Evolutionary conservation across 1,284 basidiomycete genomes (phyloP).

Genomic region (Mycena sp.): DNA sequence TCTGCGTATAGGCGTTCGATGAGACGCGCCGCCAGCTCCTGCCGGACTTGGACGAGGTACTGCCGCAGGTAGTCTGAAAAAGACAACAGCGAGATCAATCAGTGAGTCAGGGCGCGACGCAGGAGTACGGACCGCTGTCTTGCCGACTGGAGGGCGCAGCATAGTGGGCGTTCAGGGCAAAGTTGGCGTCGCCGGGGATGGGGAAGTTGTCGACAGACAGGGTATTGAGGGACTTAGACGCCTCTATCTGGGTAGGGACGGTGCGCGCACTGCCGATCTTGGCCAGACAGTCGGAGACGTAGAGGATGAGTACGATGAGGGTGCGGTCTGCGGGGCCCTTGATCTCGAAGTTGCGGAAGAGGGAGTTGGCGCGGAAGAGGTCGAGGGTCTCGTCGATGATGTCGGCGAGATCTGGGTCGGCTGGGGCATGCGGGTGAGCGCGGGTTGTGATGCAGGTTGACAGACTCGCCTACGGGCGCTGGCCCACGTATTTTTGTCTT

Average conservation of each 20-base stretch:
- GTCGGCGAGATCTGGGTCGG: constrained; percentile 84
- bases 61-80: constrained; percentile 83
- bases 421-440: constrained; percentile 45
- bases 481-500: constrained; percentile 92
- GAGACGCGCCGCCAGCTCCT: constrained; percentile 89
- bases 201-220: constrained; percentile 93
- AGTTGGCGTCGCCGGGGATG: constrained; percentile 96
- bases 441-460: neutral
- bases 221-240: constrained; percentile 88
- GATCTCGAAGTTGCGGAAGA: constrained; percentile 99
- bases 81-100: constrained; percentile 28
- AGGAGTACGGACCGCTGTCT: constrained; percentile 78
- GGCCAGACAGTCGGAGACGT: constrained; percentile 96
- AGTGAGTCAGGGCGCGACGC: neutral
- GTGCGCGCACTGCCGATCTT: constrained; percentile 80
- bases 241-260: constrained; percentile 84
- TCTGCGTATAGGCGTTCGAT: constrained; percentile 91
- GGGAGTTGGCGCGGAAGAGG: constrained; percentile 98
- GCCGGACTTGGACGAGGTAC: constrained; percentile 93
- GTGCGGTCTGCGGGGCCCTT: constrained; percentile 97
- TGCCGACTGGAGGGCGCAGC: constrained; percentile 79
- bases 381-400: constrained; percentile 97
- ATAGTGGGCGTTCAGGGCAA: constrained; percentile 94
- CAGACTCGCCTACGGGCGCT: constrained; percentile 78
- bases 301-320: constrained; percentile 98